Base-by-base conservation (phyloP, 305 asterid genomes). In the Fraxinus sp. region DNA sequence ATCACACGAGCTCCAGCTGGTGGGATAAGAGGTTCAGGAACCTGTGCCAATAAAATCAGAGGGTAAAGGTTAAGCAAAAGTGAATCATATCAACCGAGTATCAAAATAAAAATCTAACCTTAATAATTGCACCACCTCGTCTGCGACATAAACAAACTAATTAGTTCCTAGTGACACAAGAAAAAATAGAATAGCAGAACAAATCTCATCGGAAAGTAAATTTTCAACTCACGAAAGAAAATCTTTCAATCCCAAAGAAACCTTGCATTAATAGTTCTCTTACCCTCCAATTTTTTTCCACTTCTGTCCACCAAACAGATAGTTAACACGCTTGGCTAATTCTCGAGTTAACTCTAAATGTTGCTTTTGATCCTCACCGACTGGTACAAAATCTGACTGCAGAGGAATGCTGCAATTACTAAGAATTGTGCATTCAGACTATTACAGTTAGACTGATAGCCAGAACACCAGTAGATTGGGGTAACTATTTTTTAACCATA, bases 241-340 rank as follows among this genome's bases (percentile, higher is more conserved):
- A 35, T 43, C 77, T 73, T 37, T 76, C 72, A 57, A 84, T 68
- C 55, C 78, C 77, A 16, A 79, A 79, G 28, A 85, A 79, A 79
- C 28, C 35, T 49, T 46, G 82, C 75, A 83, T 71, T 49, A 32
- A 46, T 39, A 78, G 59, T 77, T 79, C 82, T 81, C 93, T 91
- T 91, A 96, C 98, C 99, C 98, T 89, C 98, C 99, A 77, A 92
- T 86, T 84, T 93, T 95, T 92, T 96, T 95, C 99, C 98, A 96
- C 88, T 93, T 95, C 88, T 91, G 89, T 83, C 99, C 97, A 79
- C 99, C 97, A 85, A 92, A 96, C 77, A 92, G 83, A 90, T 90
- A 83, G 86, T 95, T 95, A 82, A 96, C 89, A 77, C 97, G 98
- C 86, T 93, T 94, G 46, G 97, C 98, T 84, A 96, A 81, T 84